Conservation (phyloP, 352 stramenopile species). For the Globisporangium rhizosaccharum region DNA sequence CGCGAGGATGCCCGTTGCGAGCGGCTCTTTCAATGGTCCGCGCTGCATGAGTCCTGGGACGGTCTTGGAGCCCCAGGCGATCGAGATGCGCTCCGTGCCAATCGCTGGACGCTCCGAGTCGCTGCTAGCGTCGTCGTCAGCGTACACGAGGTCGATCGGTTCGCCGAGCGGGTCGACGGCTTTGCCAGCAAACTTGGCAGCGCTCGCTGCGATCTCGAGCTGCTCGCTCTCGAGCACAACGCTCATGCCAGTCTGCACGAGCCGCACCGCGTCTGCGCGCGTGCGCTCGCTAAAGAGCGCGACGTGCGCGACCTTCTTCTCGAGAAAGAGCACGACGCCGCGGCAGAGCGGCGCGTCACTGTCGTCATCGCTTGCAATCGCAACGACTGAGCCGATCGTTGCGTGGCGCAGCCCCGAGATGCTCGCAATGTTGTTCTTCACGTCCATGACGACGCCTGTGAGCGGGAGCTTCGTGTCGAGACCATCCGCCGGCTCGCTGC, state of each 20-base stretch:
- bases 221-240: constrained; percentile 47
- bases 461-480: constrained; percentile 26
- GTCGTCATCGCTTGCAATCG: constrained; percentile 19
- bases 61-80: constrained; percentile 51
- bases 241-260: constrained; percentile 49
- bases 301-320: constrained; percentile 55
- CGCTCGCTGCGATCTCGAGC: constrained; percentile 43
- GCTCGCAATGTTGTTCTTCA: constrained; percentile 67
- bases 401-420: constrained; percentile 71
- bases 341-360: constrained; percentile 19
- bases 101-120: not conserved
- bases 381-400: constrained; percentile 64
- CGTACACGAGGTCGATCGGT: constrained; percentile 20
- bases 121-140: not conserved
- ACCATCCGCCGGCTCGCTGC: not conserved
- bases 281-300: constrained; percentile 41
- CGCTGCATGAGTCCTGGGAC: constrained; percentile 65
- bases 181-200: constrained; percentile 35
- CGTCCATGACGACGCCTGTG: constrained; percentile 48
- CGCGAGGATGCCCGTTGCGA: constrained; percentile 58
- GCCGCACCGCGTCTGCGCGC: constrained; percentile 14
- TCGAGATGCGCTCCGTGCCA: constrained; percentile 21
- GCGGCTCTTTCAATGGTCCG: constrained; percentile 37
- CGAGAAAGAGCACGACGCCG: constrained; percentile 50
- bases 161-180: constrained; percentile 50